A percentile compares a stretch with the other conserved stretches of the same genome.
These are phyloP conservation scores for Candida maltosa DNA, from an alignment of 805 yeast genomes.

Conservation along the genomic window DNA sequence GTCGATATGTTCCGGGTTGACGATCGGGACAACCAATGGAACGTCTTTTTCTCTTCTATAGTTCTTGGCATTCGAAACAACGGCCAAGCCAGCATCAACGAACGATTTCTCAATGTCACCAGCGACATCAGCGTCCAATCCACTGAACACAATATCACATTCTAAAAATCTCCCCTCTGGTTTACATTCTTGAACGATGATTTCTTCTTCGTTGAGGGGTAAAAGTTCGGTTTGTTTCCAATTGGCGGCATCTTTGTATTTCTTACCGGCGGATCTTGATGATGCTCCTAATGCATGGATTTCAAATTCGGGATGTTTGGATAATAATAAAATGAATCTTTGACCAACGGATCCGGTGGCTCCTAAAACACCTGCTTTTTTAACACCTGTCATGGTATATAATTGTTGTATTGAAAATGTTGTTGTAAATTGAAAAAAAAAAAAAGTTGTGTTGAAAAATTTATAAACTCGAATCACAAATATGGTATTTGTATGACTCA, in stretches of 20 bases:
- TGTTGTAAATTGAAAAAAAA: background rate
- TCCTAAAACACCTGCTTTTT: slow-evolving; percentile 86
- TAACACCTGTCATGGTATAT: slow-evolving; percentile 15
- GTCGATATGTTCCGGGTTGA: slow-evolving; percentile 85
- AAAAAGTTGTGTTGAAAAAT: background rate
- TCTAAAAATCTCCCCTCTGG: slow-evolving; percentile 69
- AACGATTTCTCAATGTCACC: slow-evolving; percentile 89
- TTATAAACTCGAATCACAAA: no score
- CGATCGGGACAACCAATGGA: slow-evolving; percentile 93
- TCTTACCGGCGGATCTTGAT: slow-evolving; percentile 87
- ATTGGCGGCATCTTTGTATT: slow-evolving; percentile 77
- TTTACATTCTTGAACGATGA: slow-evolving; percentile 75
- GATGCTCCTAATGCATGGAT: slow-evolving; percentile 88
- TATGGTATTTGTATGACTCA: no score
- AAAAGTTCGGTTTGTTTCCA: slow-evolving; percentile 91
- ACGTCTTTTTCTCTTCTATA: slow-evolving; percentile 85
- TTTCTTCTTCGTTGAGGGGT: slow-evolving; percentile 62
- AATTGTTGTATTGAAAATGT: background rate
- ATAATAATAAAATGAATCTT: slow-evolving; percentile 80
- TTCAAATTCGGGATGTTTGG: slow-evolving; percentile 88
- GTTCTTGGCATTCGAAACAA: slow-evolving; percentile 94
- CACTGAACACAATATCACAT: slow-evolving; percentile 94
- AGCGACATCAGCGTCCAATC: slow-evolving; percentile 89
- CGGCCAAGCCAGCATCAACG: slow-evolving; percentile 74
- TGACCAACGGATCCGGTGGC: slow-evolving; percentile 99